Base-by-base conservation (phyloP, 441 rosid species). In the Populus hybrid region DNA sequence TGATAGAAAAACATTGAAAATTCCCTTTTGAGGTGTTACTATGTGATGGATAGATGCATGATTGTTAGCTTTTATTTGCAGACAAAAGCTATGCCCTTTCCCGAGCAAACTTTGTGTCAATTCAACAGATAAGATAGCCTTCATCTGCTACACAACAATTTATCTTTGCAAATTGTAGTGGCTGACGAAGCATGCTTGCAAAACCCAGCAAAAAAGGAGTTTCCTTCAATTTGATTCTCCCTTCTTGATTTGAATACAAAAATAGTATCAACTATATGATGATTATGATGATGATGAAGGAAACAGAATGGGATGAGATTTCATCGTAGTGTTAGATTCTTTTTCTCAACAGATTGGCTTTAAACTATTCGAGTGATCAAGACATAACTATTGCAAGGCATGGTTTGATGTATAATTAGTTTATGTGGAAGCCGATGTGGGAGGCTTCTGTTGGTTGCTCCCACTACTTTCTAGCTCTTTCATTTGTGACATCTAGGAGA, bases 341-440 rank as follows among this genome's bases (percentile, higher is more conserved):
- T 71, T 66, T 61, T 68, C 73, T 57, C 8, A 65, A 77, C 73
- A 12, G 63, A 77, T 38, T 72, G 72, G 59, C 5, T 21, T 72
- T 35, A 10, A 12, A 61, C 34, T 3, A 4, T 73, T 18, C 73
- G 70, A 69, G 70, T 46, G 36, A 34, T 34, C 36, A 75, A 69
- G 10, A 36, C 46, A 20, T 14, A 20, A 42, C 11, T 21, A 30
- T 65, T 24, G 35, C 16, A 63, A 50, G 80, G 59, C 36, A 34
- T 34, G 36, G 7, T 34, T 34, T 34, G 35, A 34, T 34, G 35
- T 34, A 34, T 34, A 5, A 4, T 5, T 34, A 34, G 35, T 34
- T 34, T 34, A 34, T 6, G 8, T 6, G 36, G 7, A 34, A 34
- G 36, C 36, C 34, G 0, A 5, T 32, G 1, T 32, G 34, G 34